Evolutionary conservation across 1,139 yeast species (phyloP).

Genomic region (Magnusiomyces ingens): DNA sequence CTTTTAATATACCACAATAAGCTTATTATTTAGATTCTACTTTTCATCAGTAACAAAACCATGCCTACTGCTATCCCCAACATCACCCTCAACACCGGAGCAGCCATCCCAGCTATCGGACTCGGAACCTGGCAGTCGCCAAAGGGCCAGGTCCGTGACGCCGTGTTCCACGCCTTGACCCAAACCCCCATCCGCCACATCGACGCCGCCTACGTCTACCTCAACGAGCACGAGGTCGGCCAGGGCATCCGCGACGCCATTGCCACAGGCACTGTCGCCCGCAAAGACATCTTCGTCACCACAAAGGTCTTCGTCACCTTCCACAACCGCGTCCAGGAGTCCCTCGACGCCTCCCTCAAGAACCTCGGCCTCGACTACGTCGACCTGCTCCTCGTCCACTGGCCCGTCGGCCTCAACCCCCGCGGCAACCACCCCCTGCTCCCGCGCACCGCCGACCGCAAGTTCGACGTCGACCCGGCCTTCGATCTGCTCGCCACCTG

Average conservation of each 20-base stretch:
- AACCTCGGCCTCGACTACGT: slow-evolving; percentile 72
- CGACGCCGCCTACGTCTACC: slow-evolving; percentile 67
- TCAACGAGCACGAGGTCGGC: slow-evolving; percentile 63
- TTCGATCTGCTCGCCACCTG: slow-evolving; percentile 64
- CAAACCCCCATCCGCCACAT: slow-evolving; percentile 70
- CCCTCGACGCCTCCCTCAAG: slow-evolving; percentile 55
- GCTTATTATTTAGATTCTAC: neutral
- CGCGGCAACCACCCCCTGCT: slow-evolving; percentile 37
- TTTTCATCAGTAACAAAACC: neutral
- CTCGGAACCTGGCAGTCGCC: slow-evolving; percentile 76
- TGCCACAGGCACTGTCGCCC: slow-evolving; percentile 47
- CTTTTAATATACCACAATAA: neutral
- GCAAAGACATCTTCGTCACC: slow-evolving; percentile 65
- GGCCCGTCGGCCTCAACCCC: slow-evolving; percentile 63
- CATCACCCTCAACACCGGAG: slow-evolving; percentile 51
- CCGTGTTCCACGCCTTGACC: slow-evolving; percentile 54
- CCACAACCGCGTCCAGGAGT: slow-evolving; percentile 53
- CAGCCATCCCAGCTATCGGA: slow-evolving; percentile 60
- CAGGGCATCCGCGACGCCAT: slow-evolving; percentile 45
- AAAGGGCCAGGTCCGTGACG: slow-evolving; percentile 49
- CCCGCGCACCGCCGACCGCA: slow-evolving; percentile 44
- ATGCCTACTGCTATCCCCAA: too few relatives aligned
- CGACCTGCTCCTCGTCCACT: slow-evolving; percentile 78
- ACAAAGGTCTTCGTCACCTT: slow-evolving; percentile 73
- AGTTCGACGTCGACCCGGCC: slow-evolving; percentile 38